Percentiles rank a stretch among this genome's conserved stretches.
Conservation (phyloP, 176 grass and related monocot genomes). For the Poa pratensis region DNA sequence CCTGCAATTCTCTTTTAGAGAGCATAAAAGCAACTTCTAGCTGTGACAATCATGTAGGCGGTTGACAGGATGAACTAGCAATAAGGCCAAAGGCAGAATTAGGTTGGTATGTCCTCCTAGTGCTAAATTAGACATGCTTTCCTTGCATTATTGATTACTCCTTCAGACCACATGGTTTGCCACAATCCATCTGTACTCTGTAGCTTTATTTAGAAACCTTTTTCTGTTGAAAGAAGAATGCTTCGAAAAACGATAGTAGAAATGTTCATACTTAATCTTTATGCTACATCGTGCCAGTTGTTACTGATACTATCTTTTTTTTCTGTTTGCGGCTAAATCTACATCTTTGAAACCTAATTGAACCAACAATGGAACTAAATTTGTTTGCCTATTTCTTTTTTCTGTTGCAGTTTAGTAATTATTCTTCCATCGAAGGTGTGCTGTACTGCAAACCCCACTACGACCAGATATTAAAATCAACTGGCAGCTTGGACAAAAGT, state of each 20-base stretch:
- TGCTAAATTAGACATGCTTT: constrained; percentile 12
- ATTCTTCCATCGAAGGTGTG: constrained; percentile 86
- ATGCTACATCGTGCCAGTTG: constrained; percentile 12
- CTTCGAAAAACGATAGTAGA: no score
- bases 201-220: constrained; percentile 2
- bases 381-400: constrained; percentile 42
- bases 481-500: constrained; percentile 99
- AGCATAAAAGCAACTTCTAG: constrained; percentile 10
- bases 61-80: constrained; percentile 26
- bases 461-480: constrained; percentile 93
- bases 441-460: constrained; percentile 99
- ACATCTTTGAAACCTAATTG: constrained; percentile 12
- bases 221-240: not conserved
- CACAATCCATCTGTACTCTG: not conserved
- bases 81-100: not conserved
- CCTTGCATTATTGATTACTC: constrained; percentile 38
- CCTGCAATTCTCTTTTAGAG: not conserved
- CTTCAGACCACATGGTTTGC: constrained; percentile 6
- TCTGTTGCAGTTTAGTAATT: constrained; percentile 92
- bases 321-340: constrained; percentile 7
- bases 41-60: constrained; percentile 23
- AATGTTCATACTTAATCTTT: not conserved
- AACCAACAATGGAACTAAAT: constrained; percentile 5
- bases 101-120: constrained; percentile 18
- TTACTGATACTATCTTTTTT: not conserved